Base-by-base conservation (phyloP, 768 basidiomycete species). In the Suillus placidus region DNA sequence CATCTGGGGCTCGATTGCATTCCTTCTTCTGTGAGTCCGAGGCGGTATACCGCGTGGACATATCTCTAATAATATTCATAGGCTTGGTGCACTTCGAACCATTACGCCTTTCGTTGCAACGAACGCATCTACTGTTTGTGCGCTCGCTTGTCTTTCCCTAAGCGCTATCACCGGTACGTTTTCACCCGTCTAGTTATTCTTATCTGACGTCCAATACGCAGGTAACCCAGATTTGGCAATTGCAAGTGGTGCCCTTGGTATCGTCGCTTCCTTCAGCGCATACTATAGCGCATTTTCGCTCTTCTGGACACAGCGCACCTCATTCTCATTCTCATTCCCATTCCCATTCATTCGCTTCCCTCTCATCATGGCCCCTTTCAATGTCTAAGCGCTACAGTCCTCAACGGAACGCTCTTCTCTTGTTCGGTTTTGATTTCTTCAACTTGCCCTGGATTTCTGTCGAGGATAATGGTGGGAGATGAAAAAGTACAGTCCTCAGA, bases 291-390 rank as follows among this genome's bases (percentile, higher is more conserved):
- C 73, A 23, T 2, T 71, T 32, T 71, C 74, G 6, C 47, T 65
- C 63, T 71, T 76, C 52, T 74, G 74, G 74, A 72, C 74, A 14
- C 70, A 76, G 58, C 67, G 71, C 34, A 72, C 74, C 12, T 72
- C 73, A 4, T 64, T 18, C 32, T 70, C 68, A 14, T 70, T 70
- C 12, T 72, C 73, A 4, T 64, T 18, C 32, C n/a, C n/a, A n/a
- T n/a, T n/a, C n/a, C 69, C 68, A 18, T 70, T 70, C 66, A 72
- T 75, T 42, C 73, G 63, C 13, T 60, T 74, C 7, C 72, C 69
- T 52, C 10, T 74, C 35, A 51, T 72, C 14, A 6, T 35, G 6
- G 65, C 70, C 1, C 70, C 74, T 57, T 66, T 67, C 16, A 52
- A 64, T n/a, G 69, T 52, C 23, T 70, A 62, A 65, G 20, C n/a